Conservation (phyloP, 1,139 yeast species). For the Diutina catenulata region DNA sequence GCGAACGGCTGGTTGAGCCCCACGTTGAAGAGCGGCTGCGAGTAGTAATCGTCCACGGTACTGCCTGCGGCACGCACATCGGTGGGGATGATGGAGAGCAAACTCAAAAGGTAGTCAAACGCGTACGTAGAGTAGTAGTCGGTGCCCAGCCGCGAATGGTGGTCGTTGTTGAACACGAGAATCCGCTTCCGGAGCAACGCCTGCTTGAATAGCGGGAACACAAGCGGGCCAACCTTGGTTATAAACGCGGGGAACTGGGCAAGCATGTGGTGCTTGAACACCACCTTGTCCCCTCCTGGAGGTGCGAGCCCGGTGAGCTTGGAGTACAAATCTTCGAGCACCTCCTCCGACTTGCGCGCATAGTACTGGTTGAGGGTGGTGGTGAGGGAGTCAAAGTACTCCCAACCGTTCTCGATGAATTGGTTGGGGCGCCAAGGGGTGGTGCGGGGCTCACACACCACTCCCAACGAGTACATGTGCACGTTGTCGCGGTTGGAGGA, state of each 20-base stretch:
- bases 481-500: slow-evolving; percentile 36
- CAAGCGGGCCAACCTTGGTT: slow-evolving; percentile 55
- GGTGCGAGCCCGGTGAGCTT: slow-evolving; percentile 8
- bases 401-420: slow-evolving; percentile 43
- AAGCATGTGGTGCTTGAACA: slow-evolving; percentile 33
- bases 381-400: slow-evolving; percentile 37
- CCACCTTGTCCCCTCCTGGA: slow-evolving; percentile 3
- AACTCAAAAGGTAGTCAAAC: slow-evolving; percentile 24
- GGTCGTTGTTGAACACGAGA: slow-evolving; percentile 33
- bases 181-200: slow-evolving; percentile 52
- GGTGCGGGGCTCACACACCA: slow-evolving; percentile 36
- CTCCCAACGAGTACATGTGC: slow-evolving; percentile 54
- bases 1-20: slow-evolving; percentile 45
- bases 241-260: slow-evolving; percentile 35
- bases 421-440: slow-evolving; percentile 41
- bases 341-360: slow-evolving; percentile 12
- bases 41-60: slow-evolving; percentile 6
- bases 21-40: slow-evolving; percentile 46
- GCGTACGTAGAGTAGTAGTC: slow-evolving; percentile 9
- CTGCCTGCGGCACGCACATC: slow-evolving; percentile 11
- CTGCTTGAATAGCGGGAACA: slow-evolving; percentile 61
- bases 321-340: slow-evolving; percentile 14
- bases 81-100: slow-evolving; percentile 27
- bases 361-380: slow-evolving; percentile 28
- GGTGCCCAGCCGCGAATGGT: neutral